phyloP scores from a whole-genome alignment of 2,329 filamentous ascomycete genomes.

The Atkinsonella hypoxylon region DNA sequence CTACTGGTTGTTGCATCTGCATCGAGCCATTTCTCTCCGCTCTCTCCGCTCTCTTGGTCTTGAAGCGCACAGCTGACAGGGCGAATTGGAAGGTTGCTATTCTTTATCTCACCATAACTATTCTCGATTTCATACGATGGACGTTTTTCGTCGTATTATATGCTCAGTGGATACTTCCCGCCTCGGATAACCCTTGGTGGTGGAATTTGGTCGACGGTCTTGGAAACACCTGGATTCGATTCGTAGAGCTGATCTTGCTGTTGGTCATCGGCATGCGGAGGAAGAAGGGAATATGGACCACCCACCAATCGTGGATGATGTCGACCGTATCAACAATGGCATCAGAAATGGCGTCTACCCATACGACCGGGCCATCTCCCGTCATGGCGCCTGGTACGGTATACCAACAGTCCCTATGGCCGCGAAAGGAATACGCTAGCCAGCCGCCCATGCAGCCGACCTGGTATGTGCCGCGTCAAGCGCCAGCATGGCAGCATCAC shows the following conservation, averaged over 20 bases:
- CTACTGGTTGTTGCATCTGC: neutral
- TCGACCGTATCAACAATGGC: neutral
- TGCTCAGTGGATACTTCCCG: slow-evolving; percentile 5
- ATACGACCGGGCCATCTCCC: slow-evolving; percentile 1
- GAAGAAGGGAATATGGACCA: slow-evolving; percentile 8
- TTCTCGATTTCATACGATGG: slow-evolving; percentile 6
- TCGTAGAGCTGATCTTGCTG: slow-evolving; percentile 2
- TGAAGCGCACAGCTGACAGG: neutral
- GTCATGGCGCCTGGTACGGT: slow-evolving; percentile 3
- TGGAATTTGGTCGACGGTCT: slow-evolving; percentile 6
- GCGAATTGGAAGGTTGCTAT: slow-evolving; percentile 1
- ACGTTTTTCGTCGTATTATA: slow-evolving; percentile 6
- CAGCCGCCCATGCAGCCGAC: neutral
- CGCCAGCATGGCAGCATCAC: slow-evolving; percentile 2
- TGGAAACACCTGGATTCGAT: slow-evolving; percentile 8
- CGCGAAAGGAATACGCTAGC: neutral
- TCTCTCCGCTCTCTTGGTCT: too few species aligned
- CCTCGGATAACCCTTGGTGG: slow-evolving; percentile 3
- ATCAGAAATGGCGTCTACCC: slow-evolving; percentile 3
- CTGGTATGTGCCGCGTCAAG: slow-evolving; percentile 1
- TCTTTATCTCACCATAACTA: slow-evolving; percentile 4
- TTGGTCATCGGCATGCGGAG: slow-evolving; percentile 6
- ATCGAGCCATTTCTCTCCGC: neutral
- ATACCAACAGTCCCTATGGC: slow-evolving; percentile 1
- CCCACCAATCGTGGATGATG: slow-evolving; percentile 3